Base-by-base conservation (phyloP, 164 flowering plant genomes). In the Chloranthus sessilifolius region DNA sequence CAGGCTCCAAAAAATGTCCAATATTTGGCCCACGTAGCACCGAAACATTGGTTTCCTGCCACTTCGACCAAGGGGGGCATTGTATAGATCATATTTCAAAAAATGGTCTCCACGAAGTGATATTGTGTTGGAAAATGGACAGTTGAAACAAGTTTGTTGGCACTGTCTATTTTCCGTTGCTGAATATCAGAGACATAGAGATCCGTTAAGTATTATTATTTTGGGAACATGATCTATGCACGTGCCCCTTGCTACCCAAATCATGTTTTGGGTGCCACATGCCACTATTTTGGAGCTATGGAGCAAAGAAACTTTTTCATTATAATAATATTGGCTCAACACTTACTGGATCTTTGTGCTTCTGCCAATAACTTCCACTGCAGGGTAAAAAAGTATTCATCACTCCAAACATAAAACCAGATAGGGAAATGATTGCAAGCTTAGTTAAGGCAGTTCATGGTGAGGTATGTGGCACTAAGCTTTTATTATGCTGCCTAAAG, bases 371-470 rank as follows among this genome's bases (percentile, higher is more conserved):
- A 49, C 8, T 40, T 19, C 19, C 25, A 20, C 1, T 78, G 56
- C 82, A 89, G 97, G 83, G 77, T 43, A 74, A 65, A 52, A 80
- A 66, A 62, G 89, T 89, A 2, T 61, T 81, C 17, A 53, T 89
- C 44, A 89, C 97, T 2, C 82, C 76, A 59, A 89, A 70, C 66
- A 64, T 76, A 50, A 83, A 82, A 48, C 97, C 97, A 17, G 64
- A 80, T 55, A 75, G 68, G 74, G 85, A 83, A 31, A 63, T 77
- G 59, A 59, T 89, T 15, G 69, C 75, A 28, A 52, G 68, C 58
- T 65, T 89, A 76, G 88, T 85, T 17, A 83, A 61, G 59, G 84
- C 85, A 43, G 89, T 85, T 53, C 72, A 66, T 41, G 97, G 97
- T 44, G 69, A 71, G 91, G 97, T 89, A 71, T 47, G 63, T n/a